Evolutionary conservation across 116 monocot species (phyloP).

Genomic region (Cymodocea nodosa): DNA sequence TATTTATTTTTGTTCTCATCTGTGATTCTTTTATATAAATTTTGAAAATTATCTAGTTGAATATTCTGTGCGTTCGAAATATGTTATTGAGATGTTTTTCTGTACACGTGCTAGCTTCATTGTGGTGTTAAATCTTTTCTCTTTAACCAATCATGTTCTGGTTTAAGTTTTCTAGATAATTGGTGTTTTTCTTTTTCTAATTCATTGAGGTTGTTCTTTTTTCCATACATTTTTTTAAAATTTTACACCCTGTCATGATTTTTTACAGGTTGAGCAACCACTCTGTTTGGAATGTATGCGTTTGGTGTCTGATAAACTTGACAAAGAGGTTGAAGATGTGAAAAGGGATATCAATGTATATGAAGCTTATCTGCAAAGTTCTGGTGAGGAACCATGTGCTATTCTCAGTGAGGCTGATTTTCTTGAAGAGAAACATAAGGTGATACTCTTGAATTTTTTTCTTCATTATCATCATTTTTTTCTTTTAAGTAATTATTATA

Average conservation of each 20-base stretch:
- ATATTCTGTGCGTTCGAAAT: background rate
- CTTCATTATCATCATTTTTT: no score
- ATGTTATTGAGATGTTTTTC: background rate
- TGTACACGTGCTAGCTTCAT: background rate
- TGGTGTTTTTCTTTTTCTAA: no score
- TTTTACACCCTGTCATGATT: no score
- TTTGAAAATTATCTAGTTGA: no score
- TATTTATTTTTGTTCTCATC: no score
- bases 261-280: conserved; percentile 84
- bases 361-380: conserved; percentile 67
- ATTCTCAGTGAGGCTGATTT: conserved; percentile 78
- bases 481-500: no score
- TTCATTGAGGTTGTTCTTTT: no score
- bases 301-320: conserved; percentile 76
- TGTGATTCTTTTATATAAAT: no score
- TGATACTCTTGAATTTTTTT: conserved; percentile 6
- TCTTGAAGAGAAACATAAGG: conserved; percentile 78
- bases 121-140: no score
- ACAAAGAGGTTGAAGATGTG: conserved; percentile 93
- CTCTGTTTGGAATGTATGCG: conserved; percentile 93
- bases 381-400: conserved; percentile 40
- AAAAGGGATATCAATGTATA: conserved; percentile 89
- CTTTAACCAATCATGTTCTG: no score
- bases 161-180: no score
- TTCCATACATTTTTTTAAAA: no score